Evolutionary conservation across 768 basidiomycete genomes (phyloP).

Genomic region (Steccherinum ochraceum): DNA sequence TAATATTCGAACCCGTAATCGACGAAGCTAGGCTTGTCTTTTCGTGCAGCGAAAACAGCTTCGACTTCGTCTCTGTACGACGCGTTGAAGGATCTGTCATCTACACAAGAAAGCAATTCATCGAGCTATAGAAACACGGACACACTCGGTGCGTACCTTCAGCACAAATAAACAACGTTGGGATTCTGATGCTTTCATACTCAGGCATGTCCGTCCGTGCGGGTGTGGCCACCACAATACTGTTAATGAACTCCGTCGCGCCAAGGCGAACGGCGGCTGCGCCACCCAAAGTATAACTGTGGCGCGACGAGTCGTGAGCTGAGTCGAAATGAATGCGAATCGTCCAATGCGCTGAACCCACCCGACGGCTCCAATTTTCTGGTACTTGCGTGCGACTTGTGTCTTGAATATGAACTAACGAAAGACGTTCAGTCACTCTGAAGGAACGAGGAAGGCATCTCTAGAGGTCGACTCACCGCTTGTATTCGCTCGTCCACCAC

Average conservation of each 20-base stretch:
- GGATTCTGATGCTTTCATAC: slow-evolving; percentile 30
- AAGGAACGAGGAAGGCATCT: neutral
- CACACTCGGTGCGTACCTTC: slow-evolving; percentile 16
- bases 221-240: slow-evolving; percentile 37
- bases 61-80: slow-evolving; percentile 22
- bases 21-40: slow-evolving; percentile 21
- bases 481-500: slow-evolving; percentile 22
- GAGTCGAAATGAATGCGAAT: no score
- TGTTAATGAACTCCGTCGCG: slow-evolving; percentile 26
- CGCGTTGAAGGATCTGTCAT: slow-evolving; percentile 26
- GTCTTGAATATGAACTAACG: slow-evolving; percentile 31
- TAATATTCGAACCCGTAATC: slow-evolving; percentile 32
- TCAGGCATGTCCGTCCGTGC: slow-evolving; percentile 22
- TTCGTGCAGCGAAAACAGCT: slow-evolving; percentile 24
- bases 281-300: slow-evolving; percentile 35
- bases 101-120: slow-evolving; percentile 18
- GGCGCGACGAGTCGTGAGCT: no score
- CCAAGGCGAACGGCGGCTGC: slow-evolving; percentile 23
- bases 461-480: slow-evolving; percentile 14
- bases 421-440: neutral
- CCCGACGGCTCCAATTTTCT: slow-evolving; percentile 37
- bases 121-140: no score
- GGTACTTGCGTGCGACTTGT: slow-evolving; percentile 32
- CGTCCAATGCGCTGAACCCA: slow-evolving; percentile 16
- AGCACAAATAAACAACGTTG: slow-evolving; percentile 1